Evolutionary conservation across 1,139 yeast genomes (phyloP), one percentile per base, ranked within the genome.

Genomic region (Saccharomyces hybrid): DNA sequence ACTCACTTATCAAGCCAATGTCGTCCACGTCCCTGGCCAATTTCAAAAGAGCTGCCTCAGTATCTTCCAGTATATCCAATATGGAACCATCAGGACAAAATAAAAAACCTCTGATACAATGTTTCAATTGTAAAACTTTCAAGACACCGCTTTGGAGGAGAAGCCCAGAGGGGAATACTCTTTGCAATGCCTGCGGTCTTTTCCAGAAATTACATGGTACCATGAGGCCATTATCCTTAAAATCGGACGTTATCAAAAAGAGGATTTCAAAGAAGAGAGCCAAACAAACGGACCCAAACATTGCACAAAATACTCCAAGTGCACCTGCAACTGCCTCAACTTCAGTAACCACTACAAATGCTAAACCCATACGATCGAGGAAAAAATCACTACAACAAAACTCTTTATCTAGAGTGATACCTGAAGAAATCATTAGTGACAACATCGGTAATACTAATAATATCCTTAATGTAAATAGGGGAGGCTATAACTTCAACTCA

Each of bases 121-220:
- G 98, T 71, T 85, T 87, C 55, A 93, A 93, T 72, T 93, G 99
- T 73, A 87, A 88, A 64, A 93, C 99, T 0, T 86, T 82, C 62
- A 91, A 95, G 47, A 93, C 99, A 0, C 98, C 99, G 1, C 73
- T 93, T 29, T 93, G 99, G 99, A 80, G 99, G 68, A 78, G 98
- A 58, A 95, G 91, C 68, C 90, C 95, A 28, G 88, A 87, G 29
- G 98, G 98, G 9, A 89, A 90, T 67, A 96, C 96, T 1, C 73
- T 93, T 57, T 93, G 98, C 71, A 93, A 93, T 71, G 98, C 99
- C 0, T 93, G 99, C 74, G 99, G 98, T 0, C 76, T 93, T 57
- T 93, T 93, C 67, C 81, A 88, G 64, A 93, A 93, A 72, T 76
- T 93, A 50, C 98, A 93, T 67, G 99, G 98, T 23, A 89, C 95